phyloP scores from a whole-genome alignment of 2,329 filamentous ascomycete species.

The Zopfia rhizophila region DNA sequence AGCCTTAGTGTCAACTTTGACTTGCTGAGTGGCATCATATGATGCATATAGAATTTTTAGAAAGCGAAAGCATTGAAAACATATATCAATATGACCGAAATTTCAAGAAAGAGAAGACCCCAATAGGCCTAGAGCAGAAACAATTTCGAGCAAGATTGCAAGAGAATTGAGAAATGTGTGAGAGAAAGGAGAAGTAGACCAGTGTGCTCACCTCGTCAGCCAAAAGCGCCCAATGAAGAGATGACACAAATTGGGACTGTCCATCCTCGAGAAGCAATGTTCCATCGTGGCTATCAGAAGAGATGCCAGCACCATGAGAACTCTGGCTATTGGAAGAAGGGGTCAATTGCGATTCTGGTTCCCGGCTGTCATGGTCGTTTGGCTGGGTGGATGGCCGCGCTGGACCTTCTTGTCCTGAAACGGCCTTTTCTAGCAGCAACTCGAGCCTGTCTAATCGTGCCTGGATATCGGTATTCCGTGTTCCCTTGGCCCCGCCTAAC shows the following conservation, averaged over 20 bases:
- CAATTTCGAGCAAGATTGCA: background rate
- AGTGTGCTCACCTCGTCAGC: constrained; percentile 47
- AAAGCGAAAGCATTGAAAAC: background rate
- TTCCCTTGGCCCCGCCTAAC: constrained; percentile 27
- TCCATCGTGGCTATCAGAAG: constrained; percentile 48
- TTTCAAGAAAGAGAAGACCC: background rate
- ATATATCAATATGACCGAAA: background rate
- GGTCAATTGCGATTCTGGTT: constrained; percentile 33
- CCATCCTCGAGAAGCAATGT: constrained; percentile 50
- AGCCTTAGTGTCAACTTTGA: background rate
- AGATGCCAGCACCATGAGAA: constrained; percentile 46
- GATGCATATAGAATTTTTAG: background rate
- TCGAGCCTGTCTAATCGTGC: constrained; percentile 50
- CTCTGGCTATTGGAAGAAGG: constrained; percentile 47
- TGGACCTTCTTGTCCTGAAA: constrained; percentile 30
- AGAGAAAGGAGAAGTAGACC: background rate
- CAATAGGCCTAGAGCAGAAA: too few relatives aligned
- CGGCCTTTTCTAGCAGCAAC: constrained; percentile 46
- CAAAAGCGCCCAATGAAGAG: constrained; percentile 52
- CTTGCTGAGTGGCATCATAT: background rate
- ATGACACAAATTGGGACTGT: constrained; percentile 52
- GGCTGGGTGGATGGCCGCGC: constrained; percentile 27
- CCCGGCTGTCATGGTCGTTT: constrained; percentile 31
- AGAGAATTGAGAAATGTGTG: background rate
- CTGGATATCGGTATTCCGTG: constrained; percentile 46